phyloP scores from a whole-genome alignment of 306 rosid genomes.

The Cucurbita maxima region DNA sequence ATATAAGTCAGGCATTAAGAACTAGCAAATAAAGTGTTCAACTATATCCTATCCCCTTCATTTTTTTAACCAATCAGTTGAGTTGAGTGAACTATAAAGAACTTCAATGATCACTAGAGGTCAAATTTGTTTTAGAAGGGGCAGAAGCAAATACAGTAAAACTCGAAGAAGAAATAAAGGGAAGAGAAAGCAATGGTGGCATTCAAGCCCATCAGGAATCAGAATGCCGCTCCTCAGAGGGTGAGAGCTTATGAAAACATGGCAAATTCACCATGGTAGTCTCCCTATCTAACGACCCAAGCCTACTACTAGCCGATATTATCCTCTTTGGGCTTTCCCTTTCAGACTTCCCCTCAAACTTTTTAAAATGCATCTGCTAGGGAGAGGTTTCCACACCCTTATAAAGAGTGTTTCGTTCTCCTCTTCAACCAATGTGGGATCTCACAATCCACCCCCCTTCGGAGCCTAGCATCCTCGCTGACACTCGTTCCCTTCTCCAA shows the following conservation, averaged over 20 bases:
- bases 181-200: not conserved
- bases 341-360: too few relatives aligned
- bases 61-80: not conserved
- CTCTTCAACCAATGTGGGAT: too few relatives aligned
- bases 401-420: too few relatives aligned
- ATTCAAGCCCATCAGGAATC: not conserved
- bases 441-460: too few relatives aligned
- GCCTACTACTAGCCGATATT: not conserved
- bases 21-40: not conserved
- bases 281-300: not conserved
- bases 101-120: not conserved
- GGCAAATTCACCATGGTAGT: not conserved
- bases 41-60: not conserved
- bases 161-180: not conserved
- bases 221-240: not conserved
- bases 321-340: not conserved
- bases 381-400: too few relatives aligned
- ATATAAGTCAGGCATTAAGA: not conserved
- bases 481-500: too few relatives aligned
- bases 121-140: not conserved
- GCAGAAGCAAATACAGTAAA: too few relatives aligned
- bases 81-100: not conserved
- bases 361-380: too few relatives aligned
- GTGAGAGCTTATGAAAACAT: not conserved
- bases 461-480: too few relatives aligned